Percentiles rank a stretch among this genome's conserved stretches.
These are phyloP conservation scores for Pyrenochaeta sp. DNA, from an alignment of 2,329 filamentous ascomycete species.

Conservation along the genomic window DNA sequence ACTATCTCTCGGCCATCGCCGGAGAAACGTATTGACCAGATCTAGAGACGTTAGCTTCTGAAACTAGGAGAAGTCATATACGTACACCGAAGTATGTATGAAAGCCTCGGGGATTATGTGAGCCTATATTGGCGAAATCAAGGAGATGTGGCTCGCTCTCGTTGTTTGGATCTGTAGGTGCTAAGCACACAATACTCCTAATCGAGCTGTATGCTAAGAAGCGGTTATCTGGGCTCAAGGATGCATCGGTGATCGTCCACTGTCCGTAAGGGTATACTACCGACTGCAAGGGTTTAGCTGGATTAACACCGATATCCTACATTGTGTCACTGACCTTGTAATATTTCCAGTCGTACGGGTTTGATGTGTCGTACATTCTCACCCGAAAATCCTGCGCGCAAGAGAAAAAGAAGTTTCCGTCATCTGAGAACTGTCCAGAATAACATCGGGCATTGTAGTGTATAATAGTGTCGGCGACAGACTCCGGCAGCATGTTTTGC, in stretches of 20 bases:
- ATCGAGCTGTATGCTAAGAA: slow-evolving; percentile 94
- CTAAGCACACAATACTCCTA: slow-evolving; percentile 81
- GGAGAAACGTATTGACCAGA: slow-evolving; percentile 93
- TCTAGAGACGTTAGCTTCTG: slow-evolving; percentile 52
- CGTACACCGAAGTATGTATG: slow-evolving; percentile 45
- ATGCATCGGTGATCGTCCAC: slow-evolving; percentile 97
- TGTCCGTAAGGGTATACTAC: slow-evolving; percentile 84
- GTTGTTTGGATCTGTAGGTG: slow-evolving; percentile 85
- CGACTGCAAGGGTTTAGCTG: slow-evolving; percentile 66
- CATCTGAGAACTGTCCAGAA: slow-evolving; percentile 94
- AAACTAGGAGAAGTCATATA: neutral
- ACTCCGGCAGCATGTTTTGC: slow-evolving; percentile 80
- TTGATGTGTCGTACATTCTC: slow-evolving; percentile 96
- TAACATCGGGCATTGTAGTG: slow-evolving; percentile 89
- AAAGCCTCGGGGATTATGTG: slow-evolving; percentile 46
- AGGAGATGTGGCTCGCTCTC: slow-evolving; percentile 79
- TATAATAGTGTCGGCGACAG: slow-evolving; percentile 83
- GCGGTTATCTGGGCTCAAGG: slow-evolving; percentile 88
- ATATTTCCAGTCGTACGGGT: slow-evolving; percentile 93
- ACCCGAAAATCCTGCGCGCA: slow-evolving; percentile 93
- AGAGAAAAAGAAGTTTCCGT: slow-evolving; percentile 96
- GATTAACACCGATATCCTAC: neutral
- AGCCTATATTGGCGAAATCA: slow-evolving; percentile 70
- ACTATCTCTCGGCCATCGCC: slow-evolving; percentile 91
- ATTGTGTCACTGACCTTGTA: slow-evolving; percentile 73